A percentile compares a stretch with the other conserved stretches of the same genome.
Evolutionary conservation across 1,284 basidiomycete genomes (phyloP).

Genomic region (Leccinum olivaceoglutinosum): DNA sequence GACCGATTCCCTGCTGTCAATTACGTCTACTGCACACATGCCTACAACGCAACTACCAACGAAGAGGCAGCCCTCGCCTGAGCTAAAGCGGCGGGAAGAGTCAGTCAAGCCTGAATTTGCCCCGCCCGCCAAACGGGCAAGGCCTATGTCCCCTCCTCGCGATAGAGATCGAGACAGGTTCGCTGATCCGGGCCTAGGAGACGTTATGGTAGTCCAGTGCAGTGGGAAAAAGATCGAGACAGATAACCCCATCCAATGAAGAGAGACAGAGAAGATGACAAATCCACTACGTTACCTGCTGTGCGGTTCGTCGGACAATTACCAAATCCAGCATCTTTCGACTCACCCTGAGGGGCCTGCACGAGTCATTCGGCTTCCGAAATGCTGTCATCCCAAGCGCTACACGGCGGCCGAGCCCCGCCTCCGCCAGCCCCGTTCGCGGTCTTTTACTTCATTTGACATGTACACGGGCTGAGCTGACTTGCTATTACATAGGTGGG

Average conservation of each 20-base stretch:
- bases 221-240: conserved; percentile 47
- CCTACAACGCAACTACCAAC: conserved; percentile 14
- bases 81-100: conserved; percentile 42
- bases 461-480: conserved; percentile 13
- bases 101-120: conserved; percentile 37
- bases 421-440: conserved; percentile 29
- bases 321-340: conserved; percentile 67
- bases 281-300: conserved; percentile 53
- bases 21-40: conserved; percentile 31
- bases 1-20: conserved; percentile 44
- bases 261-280: conserved; percentile 50
- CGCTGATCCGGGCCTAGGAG: conserved; percentile 37
- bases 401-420: conserved; percentile 42
- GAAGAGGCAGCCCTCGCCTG: conserved; percentile 27
- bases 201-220: conserved; percentile 39
- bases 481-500: conserved; percentile 32
- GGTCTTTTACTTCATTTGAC: background rate
- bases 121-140: conserved; percentile 47
- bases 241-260: conserved; percentile 35
- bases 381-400: conserved; percentile 71
- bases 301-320: conserved; percentile 78
- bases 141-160: conserved; percentile 46
- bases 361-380: conserved; percentile 34
- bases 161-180: conserved; percentile 47
- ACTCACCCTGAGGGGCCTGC: conserved; percentile 31